Evolutionary conservation across 2,329 filamentous ascomycete genomes (phyloP), one percentile per base, ranked within the genome.

Genomic region (Juglanconis sp.): DNA sequence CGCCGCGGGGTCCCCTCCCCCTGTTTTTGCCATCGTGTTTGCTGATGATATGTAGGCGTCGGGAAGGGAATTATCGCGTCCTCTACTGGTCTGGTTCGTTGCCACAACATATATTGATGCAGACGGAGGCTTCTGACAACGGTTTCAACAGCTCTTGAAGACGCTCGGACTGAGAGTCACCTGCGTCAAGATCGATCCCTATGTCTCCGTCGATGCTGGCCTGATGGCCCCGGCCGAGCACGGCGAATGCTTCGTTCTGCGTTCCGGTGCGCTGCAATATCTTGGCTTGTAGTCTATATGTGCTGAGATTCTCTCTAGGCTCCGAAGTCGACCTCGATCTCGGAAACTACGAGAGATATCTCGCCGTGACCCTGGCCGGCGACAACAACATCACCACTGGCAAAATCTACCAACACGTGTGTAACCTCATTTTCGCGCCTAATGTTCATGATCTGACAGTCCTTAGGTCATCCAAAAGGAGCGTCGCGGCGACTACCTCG

Each of bases 381-480:
- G 92, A 96, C 68, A 92, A 94, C 80, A 98, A 98, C 76, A 96
- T 99, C 76, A 99, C 95, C 3, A 96, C 94, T 5, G 95, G 95
- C 71, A 97, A 98, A 80, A 92, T 98, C 67, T 98, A 97, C 77
- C 83, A 91, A 70, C 86, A 90, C 69, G 93, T 97, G 57, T 92
- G 96, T 68, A 82, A 88, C 71, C 81, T 83, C 57, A 46, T 44
- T 44, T 49, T 24, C 50, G n/a, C 11, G 5, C n/a, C 11, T 11
- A 13, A 5, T 17, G 11, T 35, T 38, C 24, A 47, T 47, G 3
- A 17, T 15, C 58, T 65, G 38, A 65, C 32, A 38, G 17, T 44
- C 31, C 57, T 9, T 38, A 72, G 63, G 56, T 62, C 17, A 59
- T 66, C 46, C 86, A 92, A 70, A 86, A 85, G 62, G 83, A 86